phyloP scores from a whole-genome alignment of 495 filamentous ascomycete species.

The Evernia prunastri region DNA sequence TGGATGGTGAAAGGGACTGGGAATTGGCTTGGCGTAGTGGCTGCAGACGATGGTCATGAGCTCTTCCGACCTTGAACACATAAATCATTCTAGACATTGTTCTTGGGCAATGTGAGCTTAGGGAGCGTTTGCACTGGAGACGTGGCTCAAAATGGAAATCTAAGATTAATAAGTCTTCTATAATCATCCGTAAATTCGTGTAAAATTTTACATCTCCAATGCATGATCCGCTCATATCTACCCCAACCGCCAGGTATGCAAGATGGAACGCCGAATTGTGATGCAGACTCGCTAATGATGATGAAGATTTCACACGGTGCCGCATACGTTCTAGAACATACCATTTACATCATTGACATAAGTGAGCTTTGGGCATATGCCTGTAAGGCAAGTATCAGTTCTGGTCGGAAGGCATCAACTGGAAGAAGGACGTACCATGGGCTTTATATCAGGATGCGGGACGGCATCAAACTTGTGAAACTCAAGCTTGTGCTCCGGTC shows the following conservation, averaged over 20 bases:
- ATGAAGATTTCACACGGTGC: conserved; percentile 1
- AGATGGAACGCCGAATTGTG: conserved; percentile 4
- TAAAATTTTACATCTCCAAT: neutral
- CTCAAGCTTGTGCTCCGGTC: conserved; percentile 80
- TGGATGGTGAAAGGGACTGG: conserved; percentile 54
- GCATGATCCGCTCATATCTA: neutral
- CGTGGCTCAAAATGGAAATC: neutral
- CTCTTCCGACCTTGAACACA: conserved; percentile 12
- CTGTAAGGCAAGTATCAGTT: conserved; percentile 39
- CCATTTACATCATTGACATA: conserved; percentile 54
- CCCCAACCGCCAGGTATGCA: conserved; percentile 7
- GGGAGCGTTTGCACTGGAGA: neutral
- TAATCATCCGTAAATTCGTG: neutral
- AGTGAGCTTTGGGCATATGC: conserved; percentile 77
- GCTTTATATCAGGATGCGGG: conserved; percentile 87
- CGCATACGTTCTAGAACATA: neutral
- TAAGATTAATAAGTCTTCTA: neutral
- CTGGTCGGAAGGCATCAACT: neutral
- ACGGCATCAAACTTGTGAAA: conserved; percentile 94
- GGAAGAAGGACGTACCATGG: conserved; percentile 61
- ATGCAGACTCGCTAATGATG: conserved; percentile 16
- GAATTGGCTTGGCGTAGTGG: conserved; percentile 47
- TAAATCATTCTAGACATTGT: neutral
- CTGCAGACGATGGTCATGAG: conserved; percentile 35
- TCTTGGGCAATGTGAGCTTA: neutral